Conservation (phyloP, 768 basidiomycete genomes). For the Boletales sp. region DNA sequence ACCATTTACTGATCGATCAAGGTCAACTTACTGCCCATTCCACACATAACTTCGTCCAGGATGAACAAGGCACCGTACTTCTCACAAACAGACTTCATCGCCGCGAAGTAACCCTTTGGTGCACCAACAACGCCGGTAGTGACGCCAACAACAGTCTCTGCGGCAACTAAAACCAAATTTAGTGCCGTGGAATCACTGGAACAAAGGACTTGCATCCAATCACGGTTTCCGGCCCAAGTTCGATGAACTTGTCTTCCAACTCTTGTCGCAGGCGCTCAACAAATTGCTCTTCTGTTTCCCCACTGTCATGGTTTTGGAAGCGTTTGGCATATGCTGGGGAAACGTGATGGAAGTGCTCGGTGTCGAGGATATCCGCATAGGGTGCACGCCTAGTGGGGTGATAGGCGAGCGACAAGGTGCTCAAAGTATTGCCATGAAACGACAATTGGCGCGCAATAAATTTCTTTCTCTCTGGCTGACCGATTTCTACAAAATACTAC, state of each 20-base stretch:
- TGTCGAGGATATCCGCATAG: constrained; percentile 63
- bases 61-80: constrained; percentile 74
- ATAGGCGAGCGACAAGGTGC: constrained; percentile 62
- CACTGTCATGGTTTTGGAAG: constrained; percentile 48
- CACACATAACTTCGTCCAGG: constrained; percentile 90
- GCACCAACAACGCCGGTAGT: constrained; percentile 73
- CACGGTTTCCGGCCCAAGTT: constrained; percentile 78
- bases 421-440: constrained; percentile 83
- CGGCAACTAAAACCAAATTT: constrained; percentile 50
- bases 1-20: background rate
- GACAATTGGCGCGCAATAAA: constrained; percentile 78
- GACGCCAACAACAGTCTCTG: constrained; percentile 86
- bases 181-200: background rate
- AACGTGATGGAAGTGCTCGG: constrained; percentile 73
- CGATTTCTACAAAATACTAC: constrained; percentile 69
- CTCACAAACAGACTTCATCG: constrained; percentile 79
- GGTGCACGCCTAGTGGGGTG: constrained; percentile 67
- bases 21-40: constrained; percentile 72
- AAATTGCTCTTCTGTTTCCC: constrained; percentile 77
- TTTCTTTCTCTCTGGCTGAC: constrained; percentile 66
- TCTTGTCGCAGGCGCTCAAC: constrained; percentile 75
- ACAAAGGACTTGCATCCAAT: constrained; percentile 60
- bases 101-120: constrained; percentile 82
- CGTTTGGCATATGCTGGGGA: constrained; percentile 84
- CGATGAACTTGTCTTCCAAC: constrained; percentile 80